Base-by-base conservation (phyloP, 306 rosid genomes). In the Citrullus mucosospermus region DNA sequence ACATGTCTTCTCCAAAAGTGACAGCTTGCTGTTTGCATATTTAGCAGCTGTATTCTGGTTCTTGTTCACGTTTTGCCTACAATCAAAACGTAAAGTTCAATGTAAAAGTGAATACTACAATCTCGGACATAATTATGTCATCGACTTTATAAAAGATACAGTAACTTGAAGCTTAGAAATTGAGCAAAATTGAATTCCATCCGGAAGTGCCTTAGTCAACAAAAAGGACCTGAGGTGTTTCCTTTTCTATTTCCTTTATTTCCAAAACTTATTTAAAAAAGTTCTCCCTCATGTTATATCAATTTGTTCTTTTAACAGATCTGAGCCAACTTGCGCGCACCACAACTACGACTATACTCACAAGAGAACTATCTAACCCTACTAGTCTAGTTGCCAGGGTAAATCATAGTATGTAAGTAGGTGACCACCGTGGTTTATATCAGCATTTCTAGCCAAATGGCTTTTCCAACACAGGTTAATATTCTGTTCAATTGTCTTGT, bases 1-100 rank as follows among this genome's bases (percentile, higher is more conserved):
- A 83, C 98, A 95, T 39, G 98, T 91, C 92, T 95, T 95, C 84
- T 87, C 97, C 89, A 95, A 83, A 86, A 95, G 98, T 80, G 98
- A 84, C 9, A 15, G 41, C 34, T 68, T 87, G 77, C 82, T 85
- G 76, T 84, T 86, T 56, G 88, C 80, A 82, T 43, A 78, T 66
- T 78, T 88, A 36, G 89, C 82, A 78, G 54, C 88, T 74, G 93
- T 43, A 66, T 44, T 54, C 83, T 81, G 90, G 81, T 85, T 95
- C 91, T 88, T 95, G 88, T 82, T 89, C 44, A 82, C 88, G 77
- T 84, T 91, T 88, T 89, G 90, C 91, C 98, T 95, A 92, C 80
- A 82, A 81, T 67, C 34, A 6, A 22, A 46, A 70, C 12, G 36
- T 15, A 25, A 72, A 20, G 36, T 25, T 48, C 59, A 72, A 72